Conservation (phyloP, 2,329 filamentous ascomycete species). For the Talaromyces sp. region DNA sequence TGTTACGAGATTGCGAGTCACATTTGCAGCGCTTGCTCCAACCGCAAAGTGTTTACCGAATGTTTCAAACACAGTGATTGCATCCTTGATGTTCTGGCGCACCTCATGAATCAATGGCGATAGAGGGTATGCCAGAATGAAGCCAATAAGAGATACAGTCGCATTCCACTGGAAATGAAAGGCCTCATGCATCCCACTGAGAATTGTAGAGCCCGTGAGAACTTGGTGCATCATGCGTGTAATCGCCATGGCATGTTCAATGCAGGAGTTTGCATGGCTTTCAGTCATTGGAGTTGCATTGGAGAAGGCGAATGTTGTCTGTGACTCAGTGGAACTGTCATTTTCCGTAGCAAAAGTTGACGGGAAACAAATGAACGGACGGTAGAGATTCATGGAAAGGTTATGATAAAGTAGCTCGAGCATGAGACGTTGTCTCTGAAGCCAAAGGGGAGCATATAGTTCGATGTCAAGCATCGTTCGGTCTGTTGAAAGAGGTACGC, state of each 20-base stretch:
- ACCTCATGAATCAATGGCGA: slow-evolving; percentile 25
- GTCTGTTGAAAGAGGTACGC: slow-evolving; percentile 37
- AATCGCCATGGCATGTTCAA: slow-evolving; percentile 33
- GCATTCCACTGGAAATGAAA: slow-evolving; percentile 46
- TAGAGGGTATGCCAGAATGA: slow-evolving; percentile 36
- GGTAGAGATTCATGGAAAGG: slow-evolving; percentile 34
- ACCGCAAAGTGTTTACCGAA: slow-evolving; percentile 33
- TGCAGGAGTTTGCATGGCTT: slow-evolving; percentile 25
- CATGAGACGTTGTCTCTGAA: slow-evolving; percentile 41
- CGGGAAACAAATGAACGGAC: slow-evolving; percentile 38
- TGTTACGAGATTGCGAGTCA: slow-evolving; percentile 27
- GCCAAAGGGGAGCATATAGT: slow-evolving; percentile 35
- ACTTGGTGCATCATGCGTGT: slow-evolving; percentile 38
- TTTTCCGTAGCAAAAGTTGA: neutral
- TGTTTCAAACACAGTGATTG: slow-evolving; percentile 34
- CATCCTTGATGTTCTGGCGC: slow-evolving; percentile 30
- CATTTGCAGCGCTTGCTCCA: slow-evolving; percentile 29
- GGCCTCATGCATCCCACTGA: slow-evolving; percentile 36
- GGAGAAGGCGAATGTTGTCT: neutral
- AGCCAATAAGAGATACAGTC: slow-evolving; percentile 38
- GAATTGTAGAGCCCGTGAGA: slow-evolving; percentile 26
- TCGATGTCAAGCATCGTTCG: slow-evolving; percentile 32
- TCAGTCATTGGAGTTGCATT: slow-evolving; percentile 21
- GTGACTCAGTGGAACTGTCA: too few species aligned
- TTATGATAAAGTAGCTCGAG: slow-evolving; percentile 42